Evolutionary conservation across 129 eudicot species (phyloP), one percentile per base, ranked within the genome.

Genomic region (Flaveria robusta): DNA sequence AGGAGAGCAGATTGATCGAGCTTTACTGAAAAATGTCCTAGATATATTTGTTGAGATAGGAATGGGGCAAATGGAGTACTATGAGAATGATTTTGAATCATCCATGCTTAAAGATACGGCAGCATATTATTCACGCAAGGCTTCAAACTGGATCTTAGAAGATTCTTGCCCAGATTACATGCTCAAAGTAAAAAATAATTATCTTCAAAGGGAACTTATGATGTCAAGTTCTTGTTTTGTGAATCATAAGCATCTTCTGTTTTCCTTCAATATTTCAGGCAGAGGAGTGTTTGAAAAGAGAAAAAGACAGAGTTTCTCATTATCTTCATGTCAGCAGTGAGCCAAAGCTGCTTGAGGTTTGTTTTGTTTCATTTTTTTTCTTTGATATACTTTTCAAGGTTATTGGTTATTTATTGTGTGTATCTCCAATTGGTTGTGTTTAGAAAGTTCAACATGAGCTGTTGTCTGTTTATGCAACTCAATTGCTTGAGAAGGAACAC

Each of bases 11-110:
- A 94, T 94, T 81, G 99, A 94, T 74, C 85, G 99, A 78, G 99
- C 99, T 37, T 74, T 94, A 20, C 81, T 94, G 69, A 94, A 94
- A 87, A 94, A 94, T 81, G 99, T 94, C 62, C 71, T 94, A 34
- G 99, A 94, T 76, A 94, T 94, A 77, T 94, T 87, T 85, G 99
- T 94, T 74, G 99, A 94, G 78, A 94, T 94, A 77, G 96, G 99
- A 60, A 89, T 91, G 99, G 91, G 97, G 51, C 93, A 84, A 72
- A 94, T 91, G 97, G 93, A 88, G 63, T 77, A 77, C 45, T 94
- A 94, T 66, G 99, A 94, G 74, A 91, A 81, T 67, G 96, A 94
- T 73, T 94, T 94, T 76, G 99, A 94, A 91, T 87, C 79, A 51
- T 81, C 82, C 66, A 83, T 91, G 99, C 84, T 94, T 24, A 85